phyloP scores from a whole-genome alignment of 2,329 filamentous ascomycete genomes.

The Fusarium phyllophilum region DNA sequence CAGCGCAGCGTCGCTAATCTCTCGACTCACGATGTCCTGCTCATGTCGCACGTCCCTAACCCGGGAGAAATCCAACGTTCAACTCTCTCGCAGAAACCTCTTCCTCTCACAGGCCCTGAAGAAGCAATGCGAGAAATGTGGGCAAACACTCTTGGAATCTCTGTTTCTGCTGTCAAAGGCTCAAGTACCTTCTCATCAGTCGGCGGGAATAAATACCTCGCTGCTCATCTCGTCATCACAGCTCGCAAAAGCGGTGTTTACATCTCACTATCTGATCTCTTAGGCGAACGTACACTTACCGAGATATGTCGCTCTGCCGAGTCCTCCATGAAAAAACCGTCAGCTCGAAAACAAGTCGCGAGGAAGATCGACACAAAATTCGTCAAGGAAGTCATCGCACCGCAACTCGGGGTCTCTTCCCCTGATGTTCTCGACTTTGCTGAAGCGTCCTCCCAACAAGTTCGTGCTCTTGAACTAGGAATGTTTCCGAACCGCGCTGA shows the following conservation, averaged over 20 bases:
- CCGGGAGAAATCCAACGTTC: constrained; percentile 50
- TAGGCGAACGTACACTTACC: constrained; percentile 54
- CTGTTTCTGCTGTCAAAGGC: constrained; percentile 53
- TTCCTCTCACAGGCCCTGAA: constrained; percentile 60
- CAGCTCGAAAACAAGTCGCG: not conserved
- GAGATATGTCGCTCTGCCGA: constrained; percentile 56
- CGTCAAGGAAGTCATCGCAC: constrained; percentile 54
- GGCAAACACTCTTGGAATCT: constrained; percentile 55
- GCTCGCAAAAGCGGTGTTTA: constrained; percentile 56
- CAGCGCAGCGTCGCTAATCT: constrained; percentile 56
- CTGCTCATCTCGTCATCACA: constrained; percentile 55
- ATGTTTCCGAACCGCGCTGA: constrained; percentile 57
- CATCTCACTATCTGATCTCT: constrained; percentile 55
- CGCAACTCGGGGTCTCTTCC: constrained; percentile 55
- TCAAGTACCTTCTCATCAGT: constrained; percentile 58
- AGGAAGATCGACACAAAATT: constrained; percentile 48
- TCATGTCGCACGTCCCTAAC: constrained; percentile 53
- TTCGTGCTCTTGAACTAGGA: constrained; percentile 59
- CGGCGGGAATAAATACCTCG: constrained; percentile 59
- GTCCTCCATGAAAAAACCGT: constrained; percentile 11
- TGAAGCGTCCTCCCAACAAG: constrained; percentile 60
- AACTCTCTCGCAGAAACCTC: constrained; percentile 51
- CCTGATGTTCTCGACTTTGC: constrained; percentile 59
- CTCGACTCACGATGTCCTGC: constrained; percentile 56
- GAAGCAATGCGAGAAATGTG: constrained; percentile 60